Evolutionary conservation across 345 rosid genomes (phyloP).

Genomic region (Gossypium ekmanianum): DNA sequence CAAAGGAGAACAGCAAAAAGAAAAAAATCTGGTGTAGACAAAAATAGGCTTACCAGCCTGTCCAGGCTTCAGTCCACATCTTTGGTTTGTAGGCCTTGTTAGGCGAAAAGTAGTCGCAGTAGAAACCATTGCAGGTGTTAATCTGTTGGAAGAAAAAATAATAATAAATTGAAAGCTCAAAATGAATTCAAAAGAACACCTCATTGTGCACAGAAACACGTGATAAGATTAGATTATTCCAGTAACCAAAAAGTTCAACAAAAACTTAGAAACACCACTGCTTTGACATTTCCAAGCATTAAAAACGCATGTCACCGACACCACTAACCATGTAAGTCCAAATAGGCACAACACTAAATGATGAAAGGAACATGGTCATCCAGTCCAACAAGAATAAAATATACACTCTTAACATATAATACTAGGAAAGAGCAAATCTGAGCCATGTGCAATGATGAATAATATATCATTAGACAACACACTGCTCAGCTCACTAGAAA

Average conservation of each 20-base stretch:
- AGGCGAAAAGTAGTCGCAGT: conserved; percentile 93
- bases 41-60: conserved; percentile 68
- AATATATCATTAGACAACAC: conserved; percentile 29
- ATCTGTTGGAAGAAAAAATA: conserved; percentile 46
- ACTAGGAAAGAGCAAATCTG: conserved; percentile 22
- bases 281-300: conserved; percentile 5
- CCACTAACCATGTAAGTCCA: conserved; percentile 5
- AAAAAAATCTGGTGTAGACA: background rate
- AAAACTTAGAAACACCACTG: background rate
- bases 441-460: conserved; percentile 40
- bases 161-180: background rate
- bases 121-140: conserved; percentile 95
- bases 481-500: conserved; percentile 16
- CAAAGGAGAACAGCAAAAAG: conserved; percentile 3
- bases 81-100: conserved; percentile 93
- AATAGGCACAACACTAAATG: conserved; percentile 13
- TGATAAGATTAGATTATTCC: background rate
- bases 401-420: conserved; percentile 21
- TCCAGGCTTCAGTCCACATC: conserved; percentile 99
- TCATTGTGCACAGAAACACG: background rate
- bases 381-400: conserved; percentile 14
- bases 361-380: conserved; percentile 24
- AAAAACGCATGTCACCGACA: conserved; percentile 8
- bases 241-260: conserved; percentile 1
- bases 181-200: background rate